Evolutionary conservation across 148 eudicot genomes (phyloP).

Genomic region (Rhododendron mucronatum): DNA sequence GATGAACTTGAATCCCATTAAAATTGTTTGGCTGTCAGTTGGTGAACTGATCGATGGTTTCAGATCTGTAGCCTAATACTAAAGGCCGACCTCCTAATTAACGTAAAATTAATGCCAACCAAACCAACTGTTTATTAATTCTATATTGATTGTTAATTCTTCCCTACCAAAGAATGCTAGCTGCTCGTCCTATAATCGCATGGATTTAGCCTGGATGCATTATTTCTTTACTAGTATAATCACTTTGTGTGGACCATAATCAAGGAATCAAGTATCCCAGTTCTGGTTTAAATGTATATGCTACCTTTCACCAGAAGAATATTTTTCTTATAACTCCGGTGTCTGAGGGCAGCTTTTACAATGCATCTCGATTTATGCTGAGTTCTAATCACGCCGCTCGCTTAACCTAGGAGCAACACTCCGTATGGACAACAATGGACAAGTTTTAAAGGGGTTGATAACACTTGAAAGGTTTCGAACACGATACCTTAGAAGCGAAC

Average conservation of each 20-base stretch:
- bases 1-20: not conserved
- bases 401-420: too few species aligned
- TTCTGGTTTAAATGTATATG: not conserved
- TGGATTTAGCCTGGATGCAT: not conserved
- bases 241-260: not conserved
- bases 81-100: not conserved
- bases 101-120: not conserved
- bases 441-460: too few species aligned
- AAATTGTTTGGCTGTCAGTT: not conserved
- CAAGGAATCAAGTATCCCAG: not conserved
- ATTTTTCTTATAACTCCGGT: not conserved
- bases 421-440: too few species aligned
- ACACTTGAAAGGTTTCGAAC: too few species aligned
- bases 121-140: not conserved
- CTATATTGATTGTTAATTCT: too few species aligned
- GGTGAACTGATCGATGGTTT: not conserved
- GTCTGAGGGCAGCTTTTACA: too few species aligned
- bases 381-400: too few species aligned
- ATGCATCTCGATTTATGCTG: too few species aligned
- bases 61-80: not conserved
- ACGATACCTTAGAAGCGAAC: too few species aligned
- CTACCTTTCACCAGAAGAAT: not conserved
- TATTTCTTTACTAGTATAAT: too few species aligned
- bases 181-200: not conserved
- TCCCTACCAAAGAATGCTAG: not conserved